A percentile compares a stretch with the other conserved stretches of the same genome.
Evolutionary conservation across 495 filamentous ascomycete genomes (phyloP).

Genomic region (Lasiosphaeris hirsuta): DNA sequence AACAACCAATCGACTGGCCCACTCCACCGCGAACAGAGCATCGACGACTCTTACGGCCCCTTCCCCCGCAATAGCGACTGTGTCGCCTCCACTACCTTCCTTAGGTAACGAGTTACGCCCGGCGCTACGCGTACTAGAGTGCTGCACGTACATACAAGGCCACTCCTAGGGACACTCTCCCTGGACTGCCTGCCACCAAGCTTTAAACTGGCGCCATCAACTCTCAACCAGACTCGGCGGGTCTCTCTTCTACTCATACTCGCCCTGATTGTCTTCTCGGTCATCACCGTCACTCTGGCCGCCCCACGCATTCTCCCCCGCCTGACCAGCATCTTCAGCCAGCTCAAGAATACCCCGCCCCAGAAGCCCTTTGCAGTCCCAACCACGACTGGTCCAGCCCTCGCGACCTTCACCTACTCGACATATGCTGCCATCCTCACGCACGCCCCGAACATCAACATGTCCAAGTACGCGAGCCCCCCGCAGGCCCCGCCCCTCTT

Average conservation of each 20-base stretch:
- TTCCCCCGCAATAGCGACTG: neutral
- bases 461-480: constrained; percentile 59
- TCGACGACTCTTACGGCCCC: no score
- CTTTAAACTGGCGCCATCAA: constrained; percentile 42
- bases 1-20: no score
- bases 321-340: constrained; percentile 59
- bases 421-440: constrained; percentile 17
- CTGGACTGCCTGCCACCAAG: no score
- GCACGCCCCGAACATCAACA: constrained; percentile 21
- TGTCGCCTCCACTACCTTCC: neutral
- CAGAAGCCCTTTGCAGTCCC: constrained; percentile 16
- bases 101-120: no score
- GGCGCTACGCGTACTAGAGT: no score
- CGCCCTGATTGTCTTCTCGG: constrained; percentile 59
- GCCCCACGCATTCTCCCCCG: constrained; percentile 61
- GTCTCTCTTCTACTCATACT: constrained; percentile 49
- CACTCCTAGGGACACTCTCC: constrained; percentile 4
- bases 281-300: constrained; percentile 72
- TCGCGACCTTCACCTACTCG: constrained; percentile 21
- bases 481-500: constrained; percentile 85
- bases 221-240: constrained; percentile 32
- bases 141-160: no score
- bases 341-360: constrained; percentile 36
- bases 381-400: constrained; percentile 8
- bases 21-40: no score